Base-by-base conservation (phyloP, 345 rosid species). In the Corchorus olitorius region DNA sequence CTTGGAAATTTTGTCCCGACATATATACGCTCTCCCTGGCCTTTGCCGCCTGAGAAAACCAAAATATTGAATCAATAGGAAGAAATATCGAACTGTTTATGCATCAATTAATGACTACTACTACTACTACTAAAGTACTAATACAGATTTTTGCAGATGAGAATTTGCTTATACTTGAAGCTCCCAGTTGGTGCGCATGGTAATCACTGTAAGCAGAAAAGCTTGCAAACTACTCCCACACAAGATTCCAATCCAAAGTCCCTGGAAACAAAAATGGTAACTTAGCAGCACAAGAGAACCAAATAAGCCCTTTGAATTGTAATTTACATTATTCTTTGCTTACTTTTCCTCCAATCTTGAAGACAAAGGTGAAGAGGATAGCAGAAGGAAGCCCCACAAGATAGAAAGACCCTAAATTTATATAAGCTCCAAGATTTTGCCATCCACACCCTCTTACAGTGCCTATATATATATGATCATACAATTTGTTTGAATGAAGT, bases 371-470 rank as follows among this genome's bases (percentile, higher is more conserved):
- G 55, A 82, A 43, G 65, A 65, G n/a, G 33, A 70, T 37, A 41
- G 85, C 78, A n/a, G 53, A 50, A 60, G 88, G 88, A 16, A 85
- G 77, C 33, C 85, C 88, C 0, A 49, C 73, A 27, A 74, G 41
- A 67, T 78, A 85, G 65, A 82, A 82, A 4, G 88, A 76, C 17
- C 82, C 85, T 9, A 80, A 56, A 54, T 85, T 85, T n/a, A 82
- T 77, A 46, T 15, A 41, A 6, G 82, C 84, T 22, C 81, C 78
- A 17, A 78, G 69, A 61, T 77, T 78, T 78, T 85, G 84, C 87
- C 83, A 72, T 0, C 85, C 87, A 73, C 87, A 85, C 15, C 87
- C 86, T 82, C 85, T 78, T 0, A 82, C 88, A 63, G 60, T 68
- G 22, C 85, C 88, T 85, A 15, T 34, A n/a, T n/a, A 56, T 66